phyloP scores from a whole-genome alignment of 1,284 basidiomycete species.

The Lentinula novae-zelandiae region DNA sequence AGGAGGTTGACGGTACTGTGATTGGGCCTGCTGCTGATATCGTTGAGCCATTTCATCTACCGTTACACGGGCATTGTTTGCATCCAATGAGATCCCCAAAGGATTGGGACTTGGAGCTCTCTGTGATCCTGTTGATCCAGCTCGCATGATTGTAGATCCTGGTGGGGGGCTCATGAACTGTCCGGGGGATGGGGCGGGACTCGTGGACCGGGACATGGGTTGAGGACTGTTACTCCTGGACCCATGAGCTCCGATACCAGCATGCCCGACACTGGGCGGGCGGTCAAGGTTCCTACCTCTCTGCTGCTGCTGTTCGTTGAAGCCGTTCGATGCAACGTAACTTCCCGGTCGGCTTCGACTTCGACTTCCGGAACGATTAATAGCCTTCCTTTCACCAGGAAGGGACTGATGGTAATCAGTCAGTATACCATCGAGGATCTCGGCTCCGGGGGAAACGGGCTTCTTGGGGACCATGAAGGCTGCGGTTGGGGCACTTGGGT shows the following conservation, averaged over 20 bases:
- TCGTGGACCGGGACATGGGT: slow-evolving; percentile 9
- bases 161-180: slow-evolving; percentile 10
- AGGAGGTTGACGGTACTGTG: neutral
- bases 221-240: slow-evolving; percentile 12
- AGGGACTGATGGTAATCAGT: slow-evolving; percentile 80
- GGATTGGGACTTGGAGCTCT: slow-evolving; percentile 9
- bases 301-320: slow-evolving; percentile 19
- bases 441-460: slow-evolving; percentile 34
- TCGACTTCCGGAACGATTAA: slow-evolving; percentile 21
- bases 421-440: slow-evolving; percentile 62
- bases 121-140: slow-evolving; percentile 1
- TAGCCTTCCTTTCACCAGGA: slow-evolving; percentile 74
- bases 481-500: slow-evolving; percentile 47
- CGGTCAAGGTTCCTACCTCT: slow-evolving; percentile 18
- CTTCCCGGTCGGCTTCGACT: slow-evolving; percentile 49
- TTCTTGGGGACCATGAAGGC: slow-evolving; percentile 73
- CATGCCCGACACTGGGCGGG: slow-evolving; percentile 30
- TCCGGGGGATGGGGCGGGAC: slow-evolving; percentile 8
- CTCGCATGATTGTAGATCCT: neutral
- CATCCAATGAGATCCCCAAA: slow-evolving; percentile 8
- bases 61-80: slow-evolving; percentile 6
- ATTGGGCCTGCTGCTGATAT: slow-evolving; percentile 3
- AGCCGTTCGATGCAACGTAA: slow-evolving; percentile 27
- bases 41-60: slow-evolving; percentile 12
- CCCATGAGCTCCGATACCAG: slow-evolving; percentile 11